Evolutionary conservation across 768 basidiomycete genomes (phyloP), one percentile per base, ranked within the genome.

Genomic region (Mycena pura): DNA sequence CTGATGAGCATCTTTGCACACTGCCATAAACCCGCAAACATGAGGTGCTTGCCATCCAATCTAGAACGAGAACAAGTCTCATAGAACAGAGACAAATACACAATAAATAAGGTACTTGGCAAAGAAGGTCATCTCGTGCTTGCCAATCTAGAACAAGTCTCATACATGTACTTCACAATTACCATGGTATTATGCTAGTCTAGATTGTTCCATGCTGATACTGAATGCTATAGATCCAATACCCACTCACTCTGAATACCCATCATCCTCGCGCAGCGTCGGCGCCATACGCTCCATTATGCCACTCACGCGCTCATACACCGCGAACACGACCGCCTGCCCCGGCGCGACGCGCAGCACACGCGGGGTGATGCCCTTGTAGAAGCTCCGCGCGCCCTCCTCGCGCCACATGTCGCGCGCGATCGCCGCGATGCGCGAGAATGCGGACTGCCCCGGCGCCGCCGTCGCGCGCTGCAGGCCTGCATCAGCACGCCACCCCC

Each of bases 321-420:
- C 96, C 13, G 96, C 93, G 70, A 99, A 99, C 32, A 98, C 96
- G 66, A 99, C 92, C 2, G 96, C 96, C 74, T 94, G 93, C 1
- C 96, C 97, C 8, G 97, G 97, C 2, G 97, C 97, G 43, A 99
- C 97, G 53, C 97, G 87, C 69, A 97, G 80, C 32, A 99, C 95
- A 21, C 97, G 85, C 32, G 97, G 97, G 0, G 96, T 98, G 73
- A 99, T 98, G 19, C 97, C 97, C 80, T 97, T 99, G 81, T 99
- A 99, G 77, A 99, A 99, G 52, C 96, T 94, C 41, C 76, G 76
- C 15, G 90, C 79, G 6, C 97, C 97, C 76, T 99, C 97, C 66
- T 85, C 82, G 62, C 81, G 85, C 90, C 95, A 98, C 95, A 99
- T 97, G 45, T 94, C 94, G n/a, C 78, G 76, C 28, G 93, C 89